phyloP scores from a whole-genome alignment of 768 basidiomycete genomes.

The Suillus plorans region DNA sequence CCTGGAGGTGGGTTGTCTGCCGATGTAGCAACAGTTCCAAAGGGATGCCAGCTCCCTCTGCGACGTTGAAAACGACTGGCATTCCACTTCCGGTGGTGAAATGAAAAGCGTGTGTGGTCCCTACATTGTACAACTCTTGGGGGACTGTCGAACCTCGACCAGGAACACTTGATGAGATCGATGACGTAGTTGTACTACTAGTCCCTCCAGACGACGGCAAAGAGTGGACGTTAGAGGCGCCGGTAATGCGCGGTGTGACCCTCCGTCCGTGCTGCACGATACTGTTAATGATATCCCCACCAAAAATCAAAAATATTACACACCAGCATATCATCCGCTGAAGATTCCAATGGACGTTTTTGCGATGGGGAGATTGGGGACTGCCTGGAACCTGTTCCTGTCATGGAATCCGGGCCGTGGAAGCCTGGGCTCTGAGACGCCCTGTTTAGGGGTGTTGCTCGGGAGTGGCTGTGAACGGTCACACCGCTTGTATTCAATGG shows the following conservation, averaged over 20 bases:
- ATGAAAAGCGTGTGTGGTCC: slow-evolving; percentile 10
- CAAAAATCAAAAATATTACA: slow-evolving; percentile 15
- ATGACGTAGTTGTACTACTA: not conserved
- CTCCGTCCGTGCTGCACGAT: slow-evolving; percentile 17
- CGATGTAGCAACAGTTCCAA: slow-evolving; percentile 61
- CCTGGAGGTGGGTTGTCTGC: slow-evolving; percentile 50
- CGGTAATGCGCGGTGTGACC: slow-evolving; percentile 17
- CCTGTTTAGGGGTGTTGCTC: slow-evolving; percentile 16
- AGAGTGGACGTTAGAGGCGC: slow-evolving; percentile 15
- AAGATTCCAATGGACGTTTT: slow-evolving; percentile 16
- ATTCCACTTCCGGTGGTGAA: slow-evolving; percentile 36
- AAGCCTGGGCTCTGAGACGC: slow-evolving; percentile 7
- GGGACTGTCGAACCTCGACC: slow-evolving; percentile 24
- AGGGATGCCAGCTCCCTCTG: slow-evolving; percentile 57
- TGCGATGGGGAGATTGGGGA: slow-evolving; percentile 20
- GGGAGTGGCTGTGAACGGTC: slow-evolving; percentile 19
- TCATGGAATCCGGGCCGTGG: not conserved
- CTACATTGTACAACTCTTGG: slow-evolving; percentile 22
- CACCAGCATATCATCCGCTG: slow-evolving; percentile 4
- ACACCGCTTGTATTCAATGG: slow-evolving; percentile 3
- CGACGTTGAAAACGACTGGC: slow-evolving; percentile 59
- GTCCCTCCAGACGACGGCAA: not conserved
- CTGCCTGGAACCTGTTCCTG: slow-evolving; percentile 13
- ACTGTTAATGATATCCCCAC: slow-evolving; percentile 17
- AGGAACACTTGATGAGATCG: not conserved